A percentile compares a stretch with the other conserved stretches of the same genome.
Conservation (phyloP, 768 basidiomycete genomes). For the Pulveroboletus sp. region DNA sequence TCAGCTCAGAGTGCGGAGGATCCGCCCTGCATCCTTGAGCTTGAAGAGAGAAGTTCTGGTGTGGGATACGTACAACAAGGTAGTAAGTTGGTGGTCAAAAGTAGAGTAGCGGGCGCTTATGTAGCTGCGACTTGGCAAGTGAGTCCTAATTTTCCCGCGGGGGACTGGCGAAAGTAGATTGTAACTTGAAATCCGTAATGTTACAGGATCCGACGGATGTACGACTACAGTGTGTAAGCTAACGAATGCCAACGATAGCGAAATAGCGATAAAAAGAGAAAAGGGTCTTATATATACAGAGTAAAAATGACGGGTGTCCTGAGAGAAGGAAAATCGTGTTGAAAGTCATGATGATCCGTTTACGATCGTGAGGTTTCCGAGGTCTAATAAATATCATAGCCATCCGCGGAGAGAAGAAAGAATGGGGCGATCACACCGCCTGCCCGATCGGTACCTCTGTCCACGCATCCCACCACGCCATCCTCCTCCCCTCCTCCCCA, state of each 20-base stretch:
- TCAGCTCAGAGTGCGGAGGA: no score
- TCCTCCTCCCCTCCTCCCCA: constrained; percentile 36
- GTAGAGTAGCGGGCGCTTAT: no score
- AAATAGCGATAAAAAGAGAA: background rate
- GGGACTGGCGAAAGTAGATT: no score
- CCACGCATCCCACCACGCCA: constrained; percentile 42
- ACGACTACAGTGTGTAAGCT: background rate
- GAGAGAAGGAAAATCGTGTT: background rate
- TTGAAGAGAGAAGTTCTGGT: no score
- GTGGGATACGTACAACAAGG: no score
- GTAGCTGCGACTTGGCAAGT: no score
- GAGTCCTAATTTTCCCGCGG: no score
- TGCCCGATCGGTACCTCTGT: constrained; percentile 31
- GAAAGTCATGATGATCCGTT: background rate
- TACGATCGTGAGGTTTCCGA: no score
- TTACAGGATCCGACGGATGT: background rate
- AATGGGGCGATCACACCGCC: constrained; percentile 24
- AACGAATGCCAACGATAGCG: background rate
- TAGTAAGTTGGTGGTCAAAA: no score
- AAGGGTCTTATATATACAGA: background rate
- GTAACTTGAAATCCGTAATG: background rate
- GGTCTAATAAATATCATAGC: no score
- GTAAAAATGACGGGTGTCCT: background rate
- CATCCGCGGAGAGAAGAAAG: no score
- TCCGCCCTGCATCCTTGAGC: no score